phyloP scores from a whole-genome alignment of 306 rosid species.

The Fragaria vesca region DNA sequence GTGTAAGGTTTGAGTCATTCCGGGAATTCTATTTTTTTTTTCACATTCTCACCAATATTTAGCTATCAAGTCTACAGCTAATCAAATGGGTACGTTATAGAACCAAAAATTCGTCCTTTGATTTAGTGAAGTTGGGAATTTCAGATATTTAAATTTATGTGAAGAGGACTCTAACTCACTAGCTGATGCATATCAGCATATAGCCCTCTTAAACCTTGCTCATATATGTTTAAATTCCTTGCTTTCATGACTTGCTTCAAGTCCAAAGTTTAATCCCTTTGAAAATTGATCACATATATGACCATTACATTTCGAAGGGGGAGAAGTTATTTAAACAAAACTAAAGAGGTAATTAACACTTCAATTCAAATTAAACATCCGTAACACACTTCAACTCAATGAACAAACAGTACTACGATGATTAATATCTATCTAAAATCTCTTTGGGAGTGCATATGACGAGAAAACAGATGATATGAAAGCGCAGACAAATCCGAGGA shows the following conservation, averaged over 20 bases:
- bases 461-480: constrained; percentile 24
- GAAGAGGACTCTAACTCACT: no score
- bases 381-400: not conserved
- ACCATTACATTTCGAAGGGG: not conserved
- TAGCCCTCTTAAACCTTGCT: not conserved
- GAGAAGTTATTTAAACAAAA: not conserved
- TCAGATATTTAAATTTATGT: no score
- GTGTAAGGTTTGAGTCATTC: no score
- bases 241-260: not conserved
- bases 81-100: no score
- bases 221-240: not conserved
- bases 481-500: constrained; percentile 34
- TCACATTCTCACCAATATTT: no score
- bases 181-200: no score
- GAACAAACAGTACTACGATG: not conserved
- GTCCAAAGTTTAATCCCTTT: not conserved
- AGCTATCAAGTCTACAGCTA: no score
- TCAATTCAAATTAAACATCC: not conserved
- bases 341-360: not conserved
- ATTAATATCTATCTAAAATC: not conserved
- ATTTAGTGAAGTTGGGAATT: no score
- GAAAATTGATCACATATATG: not conserved
- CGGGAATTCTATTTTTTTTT: no score
- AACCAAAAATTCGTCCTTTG: no score
- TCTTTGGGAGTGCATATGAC: constrained; percentile 18